A percentile compares a stretch with the other conserved stretches of the same genome.
Conservation (phyloP, 1,284 basidiomycete species). For the Gymnopus androsaceus region DNA sequence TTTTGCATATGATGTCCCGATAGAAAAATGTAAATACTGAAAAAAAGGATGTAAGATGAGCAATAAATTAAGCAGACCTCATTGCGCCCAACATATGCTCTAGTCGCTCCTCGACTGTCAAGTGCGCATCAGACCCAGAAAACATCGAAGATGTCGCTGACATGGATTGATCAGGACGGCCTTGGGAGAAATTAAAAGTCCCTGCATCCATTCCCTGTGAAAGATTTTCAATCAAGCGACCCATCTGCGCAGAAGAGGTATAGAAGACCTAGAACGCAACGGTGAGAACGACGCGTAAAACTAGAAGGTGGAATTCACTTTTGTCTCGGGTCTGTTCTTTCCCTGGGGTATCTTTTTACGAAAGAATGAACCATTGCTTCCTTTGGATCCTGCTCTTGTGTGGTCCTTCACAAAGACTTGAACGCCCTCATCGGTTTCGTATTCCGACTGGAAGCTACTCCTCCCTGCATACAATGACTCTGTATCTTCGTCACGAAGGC, state of each 20-base stretch:
- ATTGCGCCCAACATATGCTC: slow-evolving; percentile 73
- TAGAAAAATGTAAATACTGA: slow-evolving; percentile 23
- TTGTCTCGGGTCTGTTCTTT: slow-evolving; percentile 73
- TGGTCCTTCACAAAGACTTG: slow-evolving; percentile 78
- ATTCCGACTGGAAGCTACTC: slow-evolving; percentile 73
- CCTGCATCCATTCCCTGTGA: slow-evolving; percentile 78
- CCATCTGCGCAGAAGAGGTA: slow-evolving; percentile 75
- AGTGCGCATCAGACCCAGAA: slow-evolving; percentile 63
- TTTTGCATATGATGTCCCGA: background rate
- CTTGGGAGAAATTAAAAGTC: slow-evolving; percentile 70
- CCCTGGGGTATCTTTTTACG: slow-evolving; percentile 55
- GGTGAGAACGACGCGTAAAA: slow-evolving; percentile 19
- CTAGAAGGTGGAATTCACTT: slow-evolving; percentile 47
- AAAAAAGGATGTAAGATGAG: slow-evolving; percentile 14
- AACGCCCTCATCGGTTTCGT: slow-evolving; percentile 60
- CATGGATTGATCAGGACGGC: slow-evolving; percentile 41
- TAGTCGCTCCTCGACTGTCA: slow-evolving; percentile 74
- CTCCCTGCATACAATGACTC: slow-evolving; percentile 68
- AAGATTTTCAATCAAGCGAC: slow-evolving; percentile 76
- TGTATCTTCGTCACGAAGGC: slow-evolving; percentile 73
- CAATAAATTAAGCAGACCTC: slow-evolving; percentile 34
- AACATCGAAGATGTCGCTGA: slow-evolving; percentile 60
- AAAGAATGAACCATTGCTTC: slow-evolving; percentile 59
- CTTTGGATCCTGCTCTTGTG: slow-evolving; percentile 61
- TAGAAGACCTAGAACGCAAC: slow-evolving; percentile 65